Percentiles rank a stretch among this genome's conserved stretches.
Evolutionary conservation across 2,329 filamentous ascomycete genomes (phyloP).

Genomic region (Phialemoniopsis sp.): DNA sequence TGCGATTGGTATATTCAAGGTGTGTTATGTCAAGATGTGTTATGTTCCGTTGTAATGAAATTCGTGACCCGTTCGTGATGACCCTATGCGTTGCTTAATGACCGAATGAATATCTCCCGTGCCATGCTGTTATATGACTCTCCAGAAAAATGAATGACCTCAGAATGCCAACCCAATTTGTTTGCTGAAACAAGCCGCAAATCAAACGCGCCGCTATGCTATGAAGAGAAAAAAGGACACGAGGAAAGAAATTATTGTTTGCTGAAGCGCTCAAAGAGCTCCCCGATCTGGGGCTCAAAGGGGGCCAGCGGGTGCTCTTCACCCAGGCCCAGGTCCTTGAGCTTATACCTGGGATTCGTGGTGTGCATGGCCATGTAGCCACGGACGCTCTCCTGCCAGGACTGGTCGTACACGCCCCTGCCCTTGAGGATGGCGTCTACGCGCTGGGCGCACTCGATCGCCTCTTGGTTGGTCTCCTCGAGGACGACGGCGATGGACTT

Average conservation of each 20-base stretch:
- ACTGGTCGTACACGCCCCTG: slow-evolving; percentile 10
- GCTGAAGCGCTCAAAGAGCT: slow-evolving; percentile 9
- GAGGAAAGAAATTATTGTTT: not conserved
- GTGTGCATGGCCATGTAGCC: slow-evolving; percentile 15
- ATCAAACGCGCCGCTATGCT: no score
- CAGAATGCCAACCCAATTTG: no score
- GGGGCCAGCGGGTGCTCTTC: slow-evolving; percentile 12
- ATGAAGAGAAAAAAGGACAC: no score
- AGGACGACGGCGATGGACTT: slow-evolving; percentile 3
- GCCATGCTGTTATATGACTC: no score
- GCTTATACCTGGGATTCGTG: slow-evolving; percentile 11
- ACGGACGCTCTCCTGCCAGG: slow-evolving; percentile 9
- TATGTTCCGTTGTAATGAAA: no score
- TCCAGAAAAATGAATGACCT: no score
- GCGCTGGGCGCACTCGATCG: slow-evolving; percentile 8
- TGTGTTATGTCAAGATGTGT: no score
- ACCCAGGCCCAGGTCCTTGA: slow-evolving; percentile 10
- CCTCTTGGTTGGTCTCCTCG: slow-evolving; percentile 8
- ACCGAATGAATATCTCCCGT: no score
- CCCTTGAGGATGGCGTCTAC: slow-evolving; percentile 10
- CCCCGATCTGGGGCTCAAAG: slow-evolving; percentile 9
- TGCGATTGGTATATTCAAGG: no score
- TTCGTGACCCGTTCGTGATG: no score
- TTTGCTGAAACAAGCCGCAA: no score
- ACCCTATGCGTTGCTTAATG: no score